Conservation (phyloP, 2,329 filamentous ascomycete genomes). For the Phoma sp. region DNA sequence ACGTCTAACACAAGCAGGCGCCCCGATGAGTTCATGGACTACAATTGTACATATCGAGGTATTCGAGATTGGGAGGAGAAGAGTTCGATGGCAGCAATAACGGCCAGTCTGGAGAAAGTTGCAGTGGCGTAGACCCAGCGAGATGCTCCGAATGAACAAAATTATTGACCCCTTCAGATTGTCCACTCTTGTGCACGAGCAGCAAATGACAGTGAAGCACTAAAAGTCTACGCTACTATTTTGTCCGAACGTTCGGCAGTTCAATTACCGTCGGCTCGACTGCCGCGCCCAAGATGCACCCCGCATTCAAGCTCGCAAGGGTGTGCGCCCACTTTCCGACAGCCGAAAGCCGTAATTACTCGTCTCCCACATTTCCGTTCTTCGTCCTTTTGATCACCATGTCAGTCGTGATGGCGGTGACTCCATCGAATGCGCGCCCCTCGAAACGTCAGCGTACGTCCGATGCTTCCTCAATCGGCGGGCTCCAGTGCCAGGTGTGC, state of each 20-base stretch:
- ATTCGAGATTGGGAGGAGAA: constrained; percentile 43
- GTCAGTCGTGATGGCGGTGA: constrained; percentile 1
- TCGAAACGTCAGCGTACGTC: constrained; percentile 14
- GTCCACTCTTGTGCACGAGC: not conserved
- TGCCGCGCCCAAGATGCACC: not conserved
- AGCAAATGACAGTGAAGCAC: not conserved
- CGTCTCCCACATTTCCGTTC: constrained; percentile 9
- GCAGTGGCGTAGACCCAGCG: not conserved
- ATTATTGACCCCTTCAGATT: not conserved
- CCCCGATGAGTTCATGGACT: constrained; percentile 54
- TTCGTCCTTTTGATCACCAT: not conserved
- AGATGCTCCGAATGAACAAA: not conserved
- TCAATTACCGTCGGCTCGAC: not conserved
- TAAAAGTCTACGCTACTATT: not conserved
- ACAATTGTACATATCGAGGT: constrained; percentile 50
- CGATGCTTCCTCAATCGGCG: not conserved
- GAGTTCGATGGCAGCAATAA: constrained; percentile 2
- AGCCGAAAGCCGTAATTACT: constrained; percentile 1
- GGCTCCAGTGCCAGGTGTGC: constrained; percentile 37
- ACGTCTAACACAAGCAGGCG: constrained; percentile 20
- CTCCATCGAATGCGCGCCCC: constrained; percentile 2
- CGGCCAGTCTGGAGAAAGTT: not conserved
- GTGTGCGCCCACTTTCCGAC: constrained; percentile 4
- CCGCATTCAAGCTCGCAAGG: not conserved
- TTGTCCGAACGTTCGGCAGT: not conserved